These are phyloP conservation scores for Prunus fruticosa DNA, from an alignment of 306 rosid species.

Conservation along the genomic window DNA sequence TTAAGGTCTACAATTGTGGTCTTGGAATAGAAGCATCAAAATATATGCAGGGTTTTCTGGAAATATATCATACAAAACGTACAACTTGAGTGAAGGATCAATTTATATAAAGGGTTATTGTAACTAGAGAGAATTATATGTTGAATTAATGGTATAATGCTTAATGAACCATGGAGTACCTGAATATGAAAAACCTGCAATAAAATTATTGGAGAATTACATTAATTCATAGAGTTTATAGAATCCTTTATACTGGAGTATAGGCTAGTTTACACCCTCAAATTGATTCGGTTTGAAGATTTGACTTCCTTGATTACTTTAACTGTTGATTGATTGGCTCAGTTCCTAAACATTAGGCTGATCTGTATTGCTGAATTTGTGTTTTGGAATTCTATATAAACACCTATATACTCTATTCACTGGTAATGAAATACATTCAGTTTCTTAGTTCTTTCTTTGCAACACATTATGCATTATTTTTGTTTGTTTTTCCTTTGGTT, in stretches of 20 bases:
- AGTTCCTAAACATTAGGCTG: no score
- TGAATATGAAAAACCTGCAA: neutral
- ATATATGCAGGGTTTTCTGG: neutral
- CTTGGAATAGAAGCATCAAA: neutral
- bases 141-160: neutral
- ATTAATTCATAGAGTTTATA: neutral
- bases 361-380: no score
- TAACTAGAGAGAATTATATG: neutral
- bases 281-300: no score
- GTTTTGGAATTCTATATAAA: no score
- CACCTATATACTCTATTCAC: no score
- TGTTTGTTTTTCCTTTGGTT: neutral
- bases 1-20: neutral
- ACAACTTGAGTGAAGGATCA: neutral
- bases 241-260: neutral
- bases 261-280: no score
- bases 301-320: no score
- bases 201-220: no score
- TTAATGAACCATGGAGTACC: neutral
- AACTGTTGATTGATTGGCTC: no score
- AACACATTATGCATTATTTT: neutral
- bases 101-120: neutral
- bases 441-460: no score
- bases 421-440: no score
- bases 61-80: neutral